Evolutionary conservation across 129 eudicot genomes (phyloP).

Genomic region (Heracleum sosnowskyi): DNA sequence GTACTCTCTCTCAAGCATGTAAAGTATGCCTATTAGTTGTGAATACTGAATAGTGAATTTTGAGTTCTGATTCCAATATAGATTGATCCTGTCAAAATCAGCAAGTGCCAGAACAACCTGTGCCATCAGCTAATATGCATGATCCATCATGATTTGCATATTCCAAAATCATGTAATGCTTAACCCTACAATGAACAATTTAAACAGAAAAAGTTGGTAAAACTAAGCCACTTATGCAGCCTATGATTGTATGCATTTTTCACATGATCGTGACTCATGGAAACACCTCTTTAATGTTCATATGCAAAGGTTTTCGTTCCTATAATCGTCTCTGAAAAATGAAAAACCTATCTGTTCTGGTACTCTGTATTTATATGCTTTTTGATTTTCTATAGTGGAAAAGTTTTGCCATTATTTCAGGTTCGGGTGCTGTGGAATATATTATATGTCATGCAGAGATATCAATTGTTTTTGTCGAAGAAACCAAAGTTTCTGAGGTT

Average conservation of each 20-base stretch:
- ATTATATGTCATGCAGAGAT: conserved; percentile 81
- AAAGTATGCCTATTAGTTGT: too few species aligned
- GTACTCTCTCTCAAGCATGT: conserved; percentile 21
- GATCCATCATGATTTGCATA: neutral
- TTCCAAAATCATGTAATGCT: neutral
- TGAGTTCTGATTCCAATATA: too few species aligned
- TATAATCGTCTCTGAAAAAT: neutral
- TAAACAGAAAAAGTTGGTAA: neutral
- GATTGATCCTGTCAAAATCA: neutral
- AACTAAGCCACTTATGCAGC: neutral
- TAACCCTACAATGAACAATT: neutral
- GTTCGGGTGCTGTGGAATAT: conserved; percentile 84
- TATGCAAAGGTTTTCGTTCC: neutral
- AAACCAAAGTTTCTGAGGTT: conserved; percentile 76
- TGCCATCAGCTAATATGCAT: too few species aligned
- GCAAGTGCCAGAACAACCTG: neutral
- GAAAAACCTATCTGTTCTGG: neutral
- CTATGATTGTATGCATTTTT: neutral
- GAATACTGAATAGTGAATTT: too few species aligned
- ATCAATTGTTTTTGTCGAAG: conserved; percentile 64
- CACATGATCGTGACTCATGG: neutral
- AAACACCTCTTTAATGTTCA: neutral
- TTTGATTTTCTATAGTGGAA: neutral
- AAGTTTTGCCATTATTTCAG: conserved; percentile 25
- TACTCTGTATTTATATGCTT: neutral